phyloP scores from a whole-genome alignment of 139 green algal species.

The Chlamydomonas sp. region DNA sequence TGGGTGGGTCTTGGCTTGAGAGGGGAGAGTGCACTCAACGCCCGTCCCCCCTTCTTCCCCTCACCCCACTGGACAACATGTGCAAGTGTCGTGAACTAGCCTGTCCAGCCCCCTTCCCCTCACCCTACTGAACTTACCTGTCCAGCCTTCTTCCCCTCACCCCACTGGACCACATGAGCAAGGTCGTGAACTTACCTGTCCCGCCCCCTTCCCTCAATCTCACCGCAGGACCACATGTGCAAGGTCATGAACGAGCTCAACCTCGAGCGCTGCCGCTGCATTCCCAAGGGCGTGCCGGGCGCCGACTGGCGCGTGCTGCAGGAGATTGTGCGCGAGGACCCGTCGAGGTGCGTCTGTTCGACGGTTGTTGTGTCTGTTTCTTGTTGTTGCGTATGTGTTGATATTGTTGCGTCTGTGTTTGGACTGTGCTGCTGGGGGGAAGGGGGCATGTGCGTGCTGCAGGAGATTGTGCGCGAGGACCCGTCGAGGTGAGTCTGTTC shows the following conservation, averaged over 20 bases:
- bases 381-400: background rate
- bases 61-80: no score
- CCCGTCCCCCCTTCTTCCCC: no score
- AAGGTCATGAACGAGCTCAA: constrained; percentile 92
- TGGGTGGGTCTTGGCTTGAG: no score
- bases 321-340: constrained; percentile 64
- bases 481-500: constrained; percentile 60
- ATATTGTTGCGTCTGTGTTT: background rate
- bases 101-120: no score
- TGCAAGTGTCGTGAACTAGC: no score
- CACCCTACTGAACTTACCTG: no score
- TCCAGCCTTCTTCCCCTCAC: no score
- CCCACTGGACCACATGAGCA: constrained; percentile 88
- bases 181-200: no score
- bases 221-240: constrained; percentile 18
- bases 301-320: constrained; percentile 89
- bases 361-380: constrained; percentile 19
- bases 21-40: no score
- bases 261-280: constrained; percentile 85
- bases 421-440: background rate
- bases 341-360: constrained; percentile 57
- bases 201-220: no score
- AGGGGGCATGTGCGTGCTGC: constrained; percentile 64
- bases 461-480: constrained; percentile 65
- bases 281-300: constrained; percentile 83